A percentile compares a stretch with the other conserved stretches of the same genome.
Conservation (phyloP, 805 yeast genomes). For the Ogataea thermomethanolica region DNA sequence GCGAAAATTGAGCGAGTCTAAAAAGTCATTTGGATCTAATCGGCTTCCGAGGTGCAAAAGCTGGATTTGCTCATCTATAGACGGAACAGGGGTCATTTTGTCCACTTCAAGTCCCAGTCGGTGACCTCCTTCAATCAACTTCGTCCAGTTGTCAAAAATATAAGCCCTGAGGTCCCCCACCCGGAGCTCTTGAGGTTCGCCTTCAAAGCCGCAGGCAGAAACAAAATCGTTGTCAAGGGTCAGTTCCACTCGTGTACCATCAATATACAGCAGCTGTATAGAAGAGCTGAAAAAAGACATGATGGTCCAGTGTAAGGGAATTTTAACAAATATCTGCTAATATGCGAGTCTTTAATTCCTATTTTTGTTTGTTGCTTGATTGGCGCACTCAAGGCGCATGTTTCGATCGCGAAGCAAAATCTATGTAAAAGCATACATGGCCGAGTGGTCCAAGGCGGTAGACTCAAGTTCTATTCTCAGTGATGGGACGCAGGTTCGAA, state of each 20-base stretch:
- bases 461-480: constrained; percentile 32
- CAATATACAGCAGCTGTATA: constrained; percentile 21
- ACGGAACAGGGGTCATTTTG: constrained; percentile 13
- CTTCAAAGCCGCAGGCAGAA: constrained; percentile 10
- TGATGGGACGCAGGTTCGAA: constrained; percentile 33
- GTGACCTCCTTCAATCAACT: constrained; percentile 7
- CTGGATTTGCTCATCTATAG: constrained; percentile 28
- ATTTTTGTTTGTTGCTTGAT: too few species aligned
- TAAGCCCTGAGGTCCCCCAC: constrained; percentile 30
- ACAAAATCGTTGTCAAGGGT: constrained; percentile 14
- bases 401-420: background rate
- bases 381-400: background rate
- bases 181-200: constrained; percentile 13
- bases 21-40: constrained; percentile 24
- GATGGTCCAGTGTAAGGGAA: background rate
- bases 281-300: constrained; percentile 13
- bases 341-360: background rate
- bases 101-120: constrained; percentile 7
- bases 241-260: constrained; percentile 23
- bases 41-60: constrained; percentile 31
- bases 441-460: constrained; percentile 33
- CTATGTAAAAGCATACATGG: constrained; percentile 24
- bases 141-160: constrained; percentile 26
- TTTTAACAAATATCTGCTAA: background rate
- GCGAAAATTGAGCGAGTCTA: constrained; percentile 22